Evolutionary conservation across 208 protist genomes (phyloP), one percentile per base, ranked within the genome.

Genomic region (Trypanosoma conorhini): DNA sequence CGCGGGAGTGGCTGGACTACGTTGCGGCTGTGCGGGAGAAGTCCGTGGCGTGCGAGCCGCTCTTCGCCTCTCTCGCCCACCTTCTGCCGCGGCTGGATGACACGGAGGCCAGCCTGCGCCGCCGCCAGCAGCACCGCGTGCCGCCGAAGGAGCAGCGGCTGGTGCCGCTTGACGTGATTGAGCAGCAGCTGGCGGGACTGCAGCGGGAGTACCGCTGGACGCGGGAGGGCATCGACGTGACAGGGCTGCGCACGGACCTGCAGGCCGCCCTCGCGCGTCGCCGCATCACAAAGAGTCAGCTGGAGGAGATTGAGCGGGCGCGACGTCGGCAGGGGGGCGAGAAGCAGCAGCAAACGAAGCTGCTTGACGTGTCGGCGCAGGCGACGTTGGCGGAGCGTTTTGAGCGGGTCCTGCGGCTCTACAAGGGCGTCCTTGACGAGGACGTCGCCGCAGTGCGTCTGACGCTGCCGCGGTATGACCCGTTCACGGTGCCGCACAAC

Each of bases 161-260:
- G 58, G 84, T 92, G 13, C 63, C 88, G 10, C 58, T 93, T 5
- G 76, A 82, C 21, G 75, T 85, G 62, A 67, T 96, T 68, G 86
- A 91, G 67, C 61, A 77, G 64, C 86, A 94, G 75, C 79, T 96
- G 28, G 79, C 83, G 21, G 60, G 71, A 31, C 65, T 96, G 17
- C 79, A 79, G 31, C 63, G 59, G 21, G 77, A 80, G 44, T 80
- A 81, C 52, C 65, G 62, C 19, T 81, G 75, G 72, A 94, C 88
- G 15, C 54, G 64, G 13, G 88, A 94, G 55, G 91, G 88, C 22
- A 96, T 94, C 74, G 86, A 94, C 59, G 85, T 94, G 24, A 93
- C 85, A 3, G 91, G 86, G 4, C 79, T 96, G 21, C 69, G 74
- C 5, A 46, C 59, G 0, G 82, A 89, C 21, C 70, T 96, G 26